phyloP scores from a whole-genome alignment of 73 alveolate genomes.

The Paramecium octaurelia region DNA sequence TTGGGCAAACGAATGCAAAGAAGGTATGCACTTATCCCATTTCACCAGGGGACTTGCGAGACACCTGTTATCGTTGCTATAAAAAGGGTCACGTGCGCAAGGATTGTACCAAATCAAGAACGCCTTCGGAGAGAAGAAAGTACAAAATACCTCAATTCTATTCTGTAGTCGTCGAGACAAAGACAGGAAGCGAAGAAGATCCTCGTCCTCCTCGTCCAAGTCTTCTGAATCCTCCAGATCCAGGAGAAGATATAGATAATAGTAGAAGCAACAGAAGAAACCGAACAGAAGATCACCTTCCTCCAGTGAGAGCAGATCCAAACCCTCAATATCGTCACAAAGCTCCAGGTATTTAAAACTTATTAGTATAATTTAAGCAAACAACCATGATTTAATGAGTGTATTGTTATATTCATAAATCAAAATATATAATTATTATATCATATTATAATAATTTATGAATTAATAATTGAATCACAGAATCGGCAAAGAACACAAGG shows the following conservation, averaged over 20 bases:
- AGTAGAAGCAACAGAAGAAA: not conserved
- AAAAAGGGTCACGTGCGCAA: slow-evolving; percentile 67
- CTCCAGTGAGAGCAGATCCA: not conserved
- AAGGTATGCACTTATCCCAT: slow-evolving; percentile 40
- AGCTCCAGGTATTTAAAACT: not conserved
- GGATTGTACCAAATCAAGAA: slow-evolving; percentile 65
- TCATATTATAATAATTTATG: not conserved
- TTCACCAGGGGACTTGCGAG: slow-evolving; percentile 50
- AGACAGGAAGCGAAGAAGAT: slow-evolving; percentile 40
- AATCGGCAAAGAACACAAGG: not conserved
- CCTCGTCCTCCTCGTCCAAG: slow-evolving; percentile 41
- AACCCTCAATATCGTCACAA: not conserved
- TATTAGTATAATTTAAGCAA: slow-evolving; percentile 15
- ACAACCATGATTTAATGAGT: slow-evolving; percentile 22
- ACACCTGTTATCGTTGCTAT: slow-evolving; percentile 70
- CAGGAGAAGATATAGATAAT: slow-evolving; percentile 17
- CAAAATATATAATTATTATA: not conserved
- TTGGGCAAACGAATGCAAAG: slow-evolving; percentile 73
- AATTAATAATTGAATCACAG: not conserved
- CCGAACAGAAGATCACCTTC: slow-evolving; percentile 38
- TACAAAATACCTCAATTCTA: not conserved
- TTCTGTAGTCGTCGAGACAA: not conserved
- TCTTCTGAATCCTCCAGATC: slow-evolving; percentile 52
- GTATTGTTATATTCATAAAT: slow-evolving; percentile 11
- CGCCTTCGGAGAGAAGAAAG: slow-evolving; percentile 48